These are phyloP conservation scores for Eucommia ulmoides DNA, from an alignment of 257 asterid species.

Conservation along the genomic window DNA sequence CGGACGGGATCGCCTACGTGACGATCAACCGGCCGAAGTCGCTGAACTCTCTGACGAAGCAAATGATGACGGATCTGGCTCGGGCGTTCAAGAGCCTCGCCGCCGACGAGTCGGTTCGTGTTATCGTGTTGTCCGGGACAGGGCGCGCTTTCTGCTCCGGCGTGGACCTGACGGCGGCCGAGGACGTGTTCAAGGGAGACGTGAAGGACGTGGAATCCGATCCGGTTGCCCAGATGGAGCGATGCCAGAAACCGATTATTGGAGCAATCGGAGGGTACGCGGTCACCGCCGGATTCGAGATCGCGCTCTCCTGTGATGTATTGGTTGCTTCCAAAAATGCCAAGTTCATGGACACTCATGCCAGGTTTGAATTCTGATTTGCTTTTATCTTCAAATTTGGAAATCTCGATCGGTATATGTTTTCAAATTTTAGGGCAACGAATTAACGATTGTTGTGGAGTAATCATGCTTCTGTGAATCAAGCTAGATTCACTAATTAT, in stretches of 20 bases:
- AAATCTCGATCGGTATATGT: no score
- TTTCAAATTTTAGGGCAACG: no score
- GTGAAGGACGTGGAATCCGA: constrained; percentile 68
- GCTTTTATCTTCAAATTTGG: neutral
- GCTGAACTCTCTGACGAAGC: constrained; percentile 58
- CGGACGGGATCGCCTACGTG: constrained; percentile 46
- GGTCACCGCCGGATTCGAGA: constrained; percentile 94
- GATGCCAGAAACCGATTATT: constrained; percentile 67
- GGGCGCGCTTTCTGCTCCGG: constrained; percentile 96
- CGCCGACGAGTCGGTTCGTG: constrained; percentile 54
- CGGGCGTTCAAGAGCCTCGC: constrained; percentile 36
- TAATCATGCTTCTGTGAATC: no score
- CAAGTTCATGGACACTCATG: constrained; percentile 91
- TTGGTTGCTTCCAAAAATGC: constrained; percentile 80
- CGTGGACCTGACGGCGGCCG: constrained; percentile 82
- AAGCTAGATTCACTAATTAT: no score
- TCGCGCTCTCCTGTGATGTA: constrained; percentile 83
- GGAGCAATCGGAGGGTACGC: constrained; percentile 89
- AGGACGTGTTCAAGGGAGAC: constrained; percentile 82
- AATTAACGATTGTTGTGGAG: no score
- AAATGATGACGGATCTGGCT: constrained; percentile 66
- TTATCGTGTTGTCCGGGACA: constrained; percentile 53
- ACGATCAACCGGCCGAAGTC: constrained; percentile 79
- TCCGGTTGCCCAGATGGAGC: constrained; percentile 86
- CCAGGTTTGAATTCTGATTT: constrained; percentile 31